Percentiles rank a stretch among this genome's conserved stretches.
These are phyloP conservation scores for Tricholomella constricta DNA, from an alignment of 768 basidiomycete genomes.

Conservation along the genomic window DNA sequence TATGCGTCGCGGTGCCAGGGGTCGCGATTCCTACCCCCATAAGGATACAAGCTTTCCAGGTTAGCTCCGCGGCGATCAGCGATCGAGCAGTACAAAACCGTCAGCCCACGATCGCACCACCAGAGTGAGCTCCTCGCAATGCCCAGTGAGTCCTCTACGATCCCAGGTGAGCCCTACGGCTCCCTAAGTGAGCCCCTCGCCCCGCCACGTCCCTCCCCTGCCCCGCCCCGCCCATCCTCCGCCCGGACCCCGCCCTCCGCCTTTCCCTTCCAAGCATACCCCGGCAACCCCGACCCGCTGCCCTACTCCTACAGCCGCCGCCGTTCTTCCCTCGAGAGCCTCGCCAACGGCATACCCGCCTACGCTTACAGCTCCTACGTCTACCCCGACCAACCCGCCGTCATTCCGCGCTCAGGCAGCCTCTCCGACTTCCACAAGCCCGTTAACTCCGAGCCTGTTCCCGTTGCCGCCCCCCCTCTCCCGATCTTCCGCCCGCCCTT, in stretches of 20 bases:
- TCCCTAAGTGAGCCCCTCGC: conserved; percentile 4
- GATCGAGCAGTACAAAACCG: conserved; percentile 6
- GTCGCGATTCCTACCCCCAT: background rate
- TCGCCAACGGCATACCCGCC: conserved; percentile 28
- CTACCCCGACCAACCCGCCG: conserved; percentile 12
- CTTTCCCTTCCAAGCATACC: conserved; percentile 62
- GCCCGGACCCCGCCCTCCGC: conserved; percentile 33
- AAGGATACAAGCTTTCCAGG: background rate
- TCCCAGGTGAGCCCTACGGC: too few relatives aligned
- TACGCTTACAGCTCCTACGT: conserved; percentile 23
- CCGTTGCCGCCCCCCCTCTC: too few relatives aligned
- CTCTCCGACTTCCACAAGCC: conserved; percentile 38
- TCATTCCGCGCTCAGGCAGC: conserved; percentile 22
- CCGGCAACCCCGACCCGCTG: conserved; percentile 67
- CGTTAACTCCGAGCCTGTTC: too few relatives aligned
- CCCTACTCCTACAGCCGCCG: conserved; percentile 40
- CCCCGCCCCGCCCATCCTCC: conserved; percentile 12
- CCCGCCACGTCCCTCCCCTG: conserved; percentile 30
- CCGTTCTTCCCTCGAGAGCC: conserved; percentile 46
- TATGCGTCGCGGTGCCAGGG: background rate
- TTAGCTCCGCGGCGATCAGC: conserved; percentile 10
- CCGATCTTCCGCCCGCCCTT: conserved; percentile 69
- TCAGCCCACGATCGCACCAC: too few relatives aligned
- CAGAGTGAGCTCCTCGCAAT: too few relatives aligned
- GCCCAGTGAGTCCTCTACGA: too few relatives aligned